Conservation (phyloP, 352 stramenopile genomes). For the Globisporangium recalcitrans region DNA sequence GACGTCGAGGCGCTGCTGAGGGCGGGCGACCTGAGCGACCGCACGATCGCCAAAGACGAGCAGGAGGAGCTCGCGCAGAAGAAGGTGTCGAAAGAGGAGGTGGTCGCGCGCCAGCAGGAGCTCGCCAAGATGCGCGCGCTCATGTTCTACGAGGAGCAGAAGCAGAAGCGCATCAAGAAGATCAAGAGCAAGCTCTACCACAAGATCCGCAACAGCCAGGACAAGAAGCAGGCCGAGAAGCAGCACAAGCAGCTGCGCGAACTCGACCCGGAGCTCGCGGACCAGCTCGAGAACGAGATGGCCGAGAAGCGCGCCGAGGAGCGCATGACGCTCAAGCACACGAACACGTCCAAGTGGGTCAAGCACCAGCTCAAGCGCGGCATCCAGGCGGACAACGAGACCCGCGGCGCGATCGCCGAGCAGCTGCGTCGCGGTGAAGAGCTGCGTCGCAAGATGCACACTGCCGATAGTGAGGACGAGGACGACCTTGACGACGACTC, state of each 20-base stretch:
- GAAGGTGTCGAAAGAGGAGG: conserved; percentile 69
- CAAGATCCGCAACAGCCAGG: conserved; percentile 95
- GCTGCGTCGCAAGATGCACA: conserved; percentile 90
- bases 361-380: conserved; percentile 92
- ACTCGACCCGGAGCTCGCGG: conserved; percentile 68
- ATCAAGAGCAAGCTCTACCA: conserved; percentile 99
- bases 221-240: conserved; percentile 82
- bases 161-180: conserved; percentile 97
- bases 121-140: conserved; percentile 95
- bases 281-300: conserved; percentile 75
- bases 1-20: conserved; percentile 65
- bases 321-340: conserved; percentile 96
- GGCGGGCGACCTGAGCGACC: conserved; percentile 54
- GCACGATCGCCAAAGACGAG: conserved; percentile 58
- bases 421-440: conserved; percentile 89
- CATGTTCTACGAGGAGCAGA: conserved; percentile 99
- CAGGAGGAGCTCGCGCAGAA: conserved; percentile 69
- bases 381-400: conserved; percentile 89
- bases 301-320: conserved; percentile 93
- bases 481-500: conserved; percentile 43
- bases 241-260: conserved; percentile 77
- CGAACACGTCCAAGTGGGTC: conserved; percentile 98
- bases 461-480: conserved; percentile 59
- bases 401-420: conserved; percentile 85
- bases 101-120: conserved; percentile 85